A percentile compares a stretch with the other conserved stretches of the same genome.
phyloP scores from a whole-genome alignment of 495 filamentous ascomycete species.

The Thozetella sp. region DNA sequence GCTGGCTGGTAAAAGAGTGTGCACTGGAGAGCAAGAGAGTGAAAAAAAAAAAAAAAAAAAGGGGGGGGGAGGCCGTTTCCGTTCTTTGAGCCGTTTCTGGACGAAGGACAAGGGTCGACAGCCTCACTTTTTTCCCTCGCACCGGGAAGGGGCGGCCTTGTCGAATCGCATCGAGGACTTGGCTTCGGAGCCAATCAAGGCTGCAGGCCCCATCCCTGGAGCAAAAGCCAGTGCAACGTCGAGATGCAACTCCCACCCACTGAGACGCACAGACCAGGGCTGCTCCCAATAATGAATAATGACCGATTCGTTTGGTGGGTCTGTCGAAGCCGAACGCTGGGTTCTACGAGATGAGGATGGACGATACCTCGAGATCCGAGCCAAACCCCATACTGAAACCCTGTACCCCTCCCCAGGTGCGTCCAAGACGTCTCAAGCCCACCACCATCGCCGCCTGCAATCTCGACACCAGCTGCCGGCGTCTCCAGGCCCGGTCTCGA shows the following conservation, averaged over 20 bases:
- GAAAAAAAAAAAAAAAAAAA: too few species aligned
- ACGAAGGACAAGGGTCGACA: constrained; percentile 17
- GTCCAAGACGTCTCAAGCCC: not conserved
- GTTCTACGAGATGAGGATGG: not conserved
- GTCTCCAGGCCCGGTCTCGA: not conserved
- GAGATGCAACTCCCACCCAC: constrained; percentile 2
- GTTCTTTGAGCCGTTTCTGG: not conserved
- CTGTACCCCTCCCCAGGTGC: not conserved
- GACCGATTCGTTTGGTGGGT: not conserved
- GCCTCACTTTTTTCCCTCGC: constrained; percentile 24
- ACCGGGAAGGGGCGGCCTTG: constrained; percentile 20
- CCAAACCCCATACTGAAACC: not conserved
- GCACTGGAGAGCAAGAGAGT: too few species aligned
- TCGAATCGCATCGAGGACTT: constrained; percentile 17
- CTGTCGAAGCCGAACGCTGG: not conserved
- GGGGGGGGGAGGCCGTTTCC: not conserved
- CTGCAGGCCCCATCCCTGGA: constrained; percentile 2
- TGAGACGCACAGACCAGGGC: not conserved
- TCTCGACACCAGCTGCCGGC: not conserved
- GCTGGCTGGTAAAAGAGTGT: too few species aligned
- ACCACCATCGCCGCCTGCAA: not conserved
- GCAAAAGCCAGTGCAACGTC: constrained; percentile 2
- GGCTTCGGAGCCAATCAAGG: not conserved
- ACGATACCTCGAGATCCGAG: not conserved
- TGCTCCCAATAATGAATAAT: not conserved